Conservation (phyloP, 805 yeast species). For the Ogataea pini region DNA sequence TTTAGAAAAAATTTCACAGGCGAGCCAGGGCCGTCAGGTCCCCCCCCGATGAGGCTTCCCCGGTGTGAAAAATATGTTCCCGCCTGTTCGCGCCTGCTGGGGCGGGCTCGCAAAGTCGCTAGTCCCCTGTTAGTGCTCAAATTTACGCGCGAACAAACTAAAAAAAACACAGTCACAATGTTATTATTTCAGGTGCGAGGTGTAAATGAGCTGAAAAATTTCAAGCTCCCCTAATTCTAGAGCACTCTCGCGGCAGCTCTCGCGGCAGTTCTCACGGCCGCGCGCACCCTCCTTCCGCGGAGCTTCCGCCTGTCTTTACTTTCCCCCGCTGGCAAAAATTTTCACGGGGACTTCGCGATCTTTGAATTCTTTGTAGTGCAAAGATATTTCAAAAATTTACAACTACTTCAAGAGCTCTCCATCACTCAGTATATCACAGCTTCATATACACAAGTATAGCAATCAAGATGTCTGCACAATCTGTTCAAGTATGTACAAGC, state of each 20-base stretch:
- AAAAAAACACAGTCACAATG: slow-evolving; percentile 3
- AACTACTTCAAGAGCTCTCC: slow-evolving; percentile 4
- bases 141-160: slow-evolving; percentile 1
- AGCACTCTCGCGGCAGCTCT: not conserved
- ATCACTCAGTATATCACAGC: not conserved
- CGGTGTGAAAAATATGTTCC: too few relatives aligned
- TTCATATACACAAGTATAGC: slow-evolving; percentile 5
- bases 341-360: slow-evolving; percentile 8
- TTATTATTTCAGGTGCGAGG: not conserved
- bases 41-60: too few relatives aligned
- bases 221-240: not conserved
- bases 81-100: not conserved
- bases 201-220: not conserved
- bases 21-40: not conserved
- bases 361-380: slow-evolving; percentile 2
- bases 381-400: slow-evolving; percentile 5
- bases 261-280: not conserved
- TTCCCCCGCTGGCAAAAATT: slow-evolving; percentile 2
- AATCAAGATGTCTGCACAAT: slow-evolving; percentile 56
- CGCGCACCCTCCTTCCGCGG: not conserved
- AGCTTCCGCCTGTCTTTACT: not conserved
- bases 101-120: not conserved
- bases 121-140: not conserved
- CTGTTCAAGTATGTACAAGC: slow-evolving; percentile 79
- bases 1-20: slow-evolving; percentile 5